These are phyloP conservation scores for Amoebophrya sp. DNA, from an alignment of 169 alveolate species.

Conservation along the genomic window DNA sequence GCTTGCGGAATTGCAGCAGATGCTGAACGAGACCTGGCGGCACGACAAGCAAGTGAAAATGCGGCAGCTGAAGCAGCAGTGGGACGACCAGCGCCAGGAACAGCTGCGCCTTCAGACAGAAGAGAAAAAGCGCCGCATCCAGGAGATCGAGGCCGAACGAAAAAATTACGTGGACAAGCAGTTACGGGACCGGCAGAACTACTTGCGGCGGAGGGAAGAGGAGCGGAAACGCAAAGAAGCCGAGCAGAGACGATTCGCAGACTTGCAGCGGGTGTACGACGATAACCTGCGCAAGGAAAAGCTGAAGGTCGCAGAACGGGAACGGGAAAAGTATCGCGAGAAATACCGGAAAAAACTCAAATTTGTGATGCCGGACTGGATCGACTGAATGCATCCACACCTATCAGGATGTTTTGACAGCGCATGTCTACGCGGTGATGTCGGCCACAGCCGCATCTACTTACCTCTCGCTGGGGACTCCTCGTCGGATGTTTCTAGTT, in stretches of 20 bases:
- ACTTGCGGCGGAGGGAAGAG: conserved; percentile 3
- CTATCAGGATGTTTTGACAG: too few relatives aligned
- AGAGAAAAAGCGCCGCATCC: background rate
- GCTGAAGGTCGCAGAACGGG: background rate
- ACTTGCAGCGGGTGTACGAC: background rate
- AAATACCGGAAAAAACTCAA: background rate
- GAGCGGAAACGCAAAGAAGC: background rate
- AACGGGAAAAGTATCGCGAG: background rate
- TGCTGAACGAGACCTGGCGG: conserved; percentile 6
- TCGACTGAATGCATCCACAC: too few relatives aligned
- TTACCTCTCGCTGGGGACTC: too few relatives aligned
- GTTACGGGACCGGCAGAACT: conserved; percentile 1
- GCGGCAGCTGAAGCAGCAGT: background rate
- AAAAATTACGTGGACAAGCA: background rate
- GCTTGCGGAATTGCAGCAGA: background rate
- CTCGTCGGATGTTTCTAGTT: too few relatives aligned
- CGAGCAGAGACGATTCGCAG: background rate
- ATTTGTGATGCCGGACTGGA: conserved; percentile 18
- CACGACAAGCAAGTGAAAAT: background rate
- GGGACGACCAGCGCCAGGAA: background rate
- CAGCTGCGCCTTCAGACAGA: background rate
- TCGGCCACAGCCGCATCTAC: too few relatives aligned
- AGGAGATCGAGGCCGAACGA: background rate
- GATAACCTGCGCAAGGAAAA: background rate
- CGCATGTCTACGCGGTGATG: too few relatives aligned